phyloP scores from a whole-genome alignment of 306 rosid genomes.

The Aeschynomene evenia region DNA sequence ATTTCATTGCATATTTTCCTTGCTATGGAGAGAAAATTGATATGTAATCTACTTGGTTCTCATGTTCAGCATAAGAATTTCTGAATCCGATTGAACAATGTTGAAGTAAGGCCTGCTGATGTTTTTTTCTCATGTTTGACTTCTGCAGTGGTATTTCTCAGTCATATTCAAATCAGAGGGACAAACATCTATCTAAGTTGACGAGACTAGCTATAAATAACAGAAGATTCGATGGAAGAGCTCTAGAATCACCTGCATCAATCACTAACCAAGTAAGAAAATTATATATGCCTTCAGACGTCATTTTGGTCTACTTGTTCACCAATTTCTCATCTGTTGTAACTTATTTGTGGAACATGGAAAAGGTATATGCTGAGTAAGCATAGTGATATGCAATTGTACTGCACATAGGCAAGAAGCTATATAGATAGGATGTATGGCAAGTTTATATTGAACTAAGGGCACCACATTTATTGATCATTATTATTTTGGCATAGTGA shows the following conservation, averaged over 20 bases:
- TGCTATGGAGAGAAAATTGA: slow-evolving; percentile 5
- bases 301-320: slow-evolving; percentile 28
- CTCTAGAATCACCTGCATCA: slow-evolving; percentile 72
- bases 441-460: slow-evolving; percentile 4
- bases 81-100: slow-evolving; percentile 11
- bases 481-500: slow-evolving; percentile 15
- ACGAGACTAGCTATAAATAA: slow-evolving; percentile 80
- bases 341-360: slow-evolving; percentile 13
- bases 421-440: background rate
- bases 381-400: slow-evolving; percentile 19
- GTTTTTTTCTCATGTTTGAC: slow-evolving; percentile 19
- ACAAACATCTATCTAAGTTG: slow-evolving; percentile 64
- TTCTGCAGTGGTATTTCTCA: slow-evolving; percentile 65
- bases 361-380: slow-evolving; percentile 21
- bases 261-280: slow-evolving; percentile 71
- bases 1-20: slow-evolving; percentile 19
- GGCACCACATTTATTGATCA: background rate
- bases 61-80: slow-evolving; percentile 14
- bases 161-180: slow-evolving; percentile 74
- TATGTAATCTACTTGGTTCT: slow-evolving; percentile 12
- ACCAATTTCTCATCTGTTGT: slow-evolving; percentile 3
- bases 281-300: slow-evolving; percentile 11
- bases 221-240: slow-evolving; percentile 66
- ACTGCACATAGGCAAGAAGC: slow-evolving; percentile 23
- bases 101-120: slow-evolving; percentile 25